Evolutionary conservation across 176 grass and related monocot genomes (phyloP), one percentile per base, ranked within the genome.

Genomic region (Juncus inflexus): DNA sequence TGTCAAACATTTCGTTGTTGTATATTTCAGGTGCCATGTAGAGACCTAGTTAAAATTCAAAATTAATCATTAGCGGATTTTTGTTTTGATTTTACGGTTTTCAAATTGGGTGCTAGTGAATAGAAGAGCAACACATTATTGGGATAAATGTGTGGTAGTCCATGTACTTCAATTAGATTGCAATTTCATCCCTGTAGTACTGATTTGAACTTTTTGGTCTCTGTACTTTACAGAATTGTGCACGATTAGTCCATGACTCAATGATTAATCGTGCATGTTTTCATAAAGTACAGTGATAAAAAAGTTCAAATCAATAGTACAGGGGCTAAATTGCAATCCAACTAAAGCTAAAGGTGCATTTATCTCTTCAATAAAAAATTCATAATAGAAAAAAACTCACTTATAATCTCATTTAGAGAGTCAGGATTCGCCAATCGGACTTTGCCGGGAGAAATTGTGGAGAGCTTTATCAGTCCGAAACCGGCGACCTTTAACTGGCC

Each of bases 1-100:
- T 62, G 42, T 92, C 86, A 35, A 99, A 92, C 3, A 72, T 40
- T 49, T 99, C 85, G 2, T 94, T 86, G 38, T 67, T 99, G 80
- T 80, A 80, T 37, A 99, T 9, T 56, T 99, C 95, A 37, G 95
- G 95, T 1, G 95, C 89, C 7, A 76, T 82, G 78, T 99, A 86
- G 58, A 89, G 74, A 40, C 75, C 95, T 99, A 12, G 8, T 43
- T 60, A 61, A 50, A 12, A 50, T 42, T 55, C 61, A 79, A 0
- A 56, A 35, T 16, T 36, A 35, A 52, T 6, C 35, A 2, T 9
- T 36, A 45, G 45, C 10, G 12, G 9, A 12, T 49, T 47, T 47
- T 47, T 1, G 0, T 47, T 47, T 28, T 11, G 49, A 3, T 12
- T 11, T 16, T 73, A 15, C 35, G 52, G 52, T 56, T 56, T 13